Evolutionary conservation across 2,329 filamentous ascomycete genomes (phyloP).

Genomic region (Claviceps pazoutovae): DNA sequence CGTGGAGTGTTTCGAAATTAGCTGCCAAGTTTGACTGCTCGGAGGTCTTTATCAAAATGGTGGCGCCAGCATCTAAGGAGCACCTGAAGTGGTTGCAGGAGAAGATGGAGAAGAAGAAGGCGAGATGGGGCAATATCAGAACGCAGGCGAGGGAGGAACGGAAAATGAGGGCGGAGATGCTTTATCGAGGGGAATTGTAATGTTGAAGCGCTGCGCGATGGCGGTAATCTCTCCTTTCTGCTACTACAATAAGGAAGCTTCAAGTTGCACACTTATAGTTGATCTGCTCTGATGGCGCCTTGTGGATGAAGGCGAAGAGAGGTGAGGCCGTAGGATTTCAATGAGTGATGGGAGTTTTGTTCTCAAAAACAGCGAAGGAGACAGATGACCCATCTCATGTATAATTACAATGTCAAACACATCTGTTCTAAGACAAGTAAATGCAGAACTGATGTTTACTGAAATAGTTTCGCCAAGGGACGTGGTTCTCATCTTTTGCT

Average conservation of each 20-base stretch:
- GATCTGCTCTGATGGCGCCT: too few relatives aligned
- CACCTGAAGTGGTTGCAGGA: constrained; percentile 32
- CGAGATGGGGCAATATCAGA: constrained; percentile 44
- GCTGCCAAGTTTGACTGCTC: constrained; percentile 43
- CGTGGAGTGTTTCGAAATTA: constrained; percentile 40
- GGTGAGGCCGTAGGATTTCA: too few relatives aligned
- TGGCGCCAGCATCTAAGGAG: constrained; percentile 32
- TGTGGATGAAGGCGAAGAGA: too few relatives aligned
- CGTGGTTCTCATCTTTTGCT: too few relatives aligned
- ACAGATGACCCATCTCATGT: too few relatives aligned
- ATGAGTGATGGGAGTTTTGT: too few relatives aligned
- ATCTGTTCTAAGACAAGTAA: too few relatives aligned
- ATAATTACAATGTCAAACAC: too few relatives aligned
- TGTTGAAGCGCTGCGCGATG: background rate
- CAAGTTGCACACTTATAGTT: background rate
- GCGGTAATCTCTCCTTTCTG: too few relatives aligned
- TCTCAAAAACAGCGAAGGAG: too few relatives aligned
- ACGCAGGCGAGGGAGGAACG: constrained; percentile 41
- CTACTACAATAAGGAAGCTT: background rate
- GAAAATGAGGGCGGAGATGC: constrained; percentile 36
- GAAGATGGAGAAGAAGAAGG: constrained; percentile 33
- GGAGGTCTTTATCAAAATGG: constrained; percentile 43
- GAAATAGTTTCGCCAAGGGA: too few relatives aligned
- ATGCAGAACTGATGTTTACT: too few relatives aligned
- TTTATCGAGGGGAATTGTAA: constrained; percentile 38